Conservation (phyloP, 1,284 basidiomycete genomes). For the Malassezia cuniculi region DNA sequence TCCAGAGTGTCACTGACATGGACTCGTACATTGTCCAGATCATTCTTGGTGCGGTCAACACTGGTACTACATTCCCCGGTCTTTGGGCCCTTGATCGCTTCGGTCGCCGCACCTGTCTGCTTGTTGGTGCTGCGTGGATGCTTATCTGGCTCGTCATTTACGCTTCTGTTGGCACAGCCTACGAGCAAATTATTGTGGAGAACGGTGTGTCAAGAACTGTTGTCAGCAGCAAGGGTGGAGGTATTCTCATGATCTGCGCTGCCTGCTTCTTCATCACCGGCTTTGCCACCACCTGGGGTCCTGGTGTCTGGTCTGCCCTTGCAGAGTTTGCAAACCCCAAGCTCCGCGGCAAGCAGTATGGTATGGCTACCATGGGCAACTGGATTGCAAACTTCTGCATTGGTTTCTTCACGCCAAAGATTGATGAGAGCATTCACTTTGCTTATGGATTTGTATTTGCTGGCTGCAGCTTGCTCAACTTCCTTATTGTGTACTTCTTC, state of each 20-base stretch:
- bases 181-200: constrained; percentile 16
- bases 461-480: constrained; percentile 49
- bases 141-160: constrained; percentile 64
- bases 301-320: constrained; percentile 40
- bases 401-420: constrained; percentile 53
- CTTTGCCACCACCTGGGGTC: constrained; percentile 60
- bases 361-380: constrained; percentile 57
- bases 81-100: constrained; percentile 53
- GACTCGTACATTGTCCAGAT: constrained; percentile 55
- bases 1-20: constrained; percentile 54
- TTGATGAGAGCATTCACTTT: constrained; percentile 47
- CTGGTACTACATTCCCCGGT: constrained; percentile 52
- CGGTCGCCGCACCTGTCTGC: constrained; percentile 51
- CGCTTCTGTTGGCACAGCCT: constrained; percentile 54
- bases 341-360: constrained; percentile 63
- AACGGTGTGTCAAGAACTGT: no score
- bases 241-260: constrained; percentile 60
- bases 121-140: constrained; percentile 53
- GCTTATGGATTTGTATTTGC: constrained; percentile 64
- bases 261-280: constrained; percentile 66
- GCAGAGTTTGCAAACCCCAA: constrained; percentile 61
- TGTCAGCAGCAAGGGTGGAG: constrained; percentile 23
- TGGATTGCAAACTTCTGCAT: constrained; percentile 62
- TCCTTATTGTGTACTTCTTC: constrained; percentile 61
- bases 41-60: constrained; percentile 54